phyloP scores from a whole-genome alignment of 2,329 filamentous ascomycete genomes.

The Lasiodiplodia citricola region DNA sequence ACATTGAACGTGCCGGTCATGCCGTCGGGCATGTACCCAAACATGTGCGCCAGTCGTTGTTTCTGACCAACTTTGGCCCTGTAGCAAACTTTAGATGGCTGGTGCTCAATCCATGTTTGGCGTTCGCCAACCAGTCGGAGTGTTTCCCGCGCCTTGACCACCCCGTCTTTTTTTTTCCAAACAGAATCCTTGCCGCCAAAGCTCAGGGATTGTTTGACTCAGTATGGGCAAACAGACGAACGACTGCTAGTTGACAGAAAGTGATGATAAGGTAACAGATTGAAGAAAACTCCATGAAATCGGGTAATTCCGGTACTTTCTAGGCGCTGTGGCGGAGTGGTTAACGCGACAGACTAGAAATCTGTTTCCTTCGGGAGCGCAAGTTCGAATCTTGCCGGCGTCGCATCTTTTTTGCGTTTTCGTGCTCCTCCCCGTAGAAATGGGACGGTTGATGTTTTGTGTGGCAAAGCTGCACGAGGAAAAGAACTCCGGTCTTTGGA shows the following conservation, averaged over 20 bases:
- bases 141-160: background rate
- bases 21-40: too few species aligned
- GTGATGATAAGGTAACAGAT: too few species aligned
- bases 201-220: background rate
- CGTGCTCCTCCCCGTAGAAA: too few species aligned
- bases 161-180: background rate
- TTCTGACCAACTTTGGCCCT: too few species aligned
- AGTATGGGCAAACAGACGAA: background rate
- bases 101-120: too few species aligned
- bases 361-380: conserved; percentile 15
- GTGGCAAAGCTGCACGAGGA: too few species aligned
- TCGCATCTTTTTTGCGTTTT: background rate
- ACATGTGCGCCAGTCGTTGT: too few species aligned
- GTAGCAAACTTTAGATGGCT: too few species aligned
- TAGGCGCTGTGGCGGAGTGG: conserved; percentile 9
- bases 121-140: background rate
- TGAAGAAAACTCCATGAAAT: background rate
- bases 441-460: too few species aligned
- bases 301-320: background rate
- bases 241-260: background rate
- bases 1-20: too few species aligned
- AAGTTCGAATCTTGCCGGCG: conserved; percentile 14
- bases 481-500: too few species aligned
- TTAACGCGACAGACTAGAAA: conserved; percentile 15
- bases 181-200: background rate